phyloP scores from a whole-genome alignment of 306 rosid genomes.

The Pachyrhizus erosus region DNA sequence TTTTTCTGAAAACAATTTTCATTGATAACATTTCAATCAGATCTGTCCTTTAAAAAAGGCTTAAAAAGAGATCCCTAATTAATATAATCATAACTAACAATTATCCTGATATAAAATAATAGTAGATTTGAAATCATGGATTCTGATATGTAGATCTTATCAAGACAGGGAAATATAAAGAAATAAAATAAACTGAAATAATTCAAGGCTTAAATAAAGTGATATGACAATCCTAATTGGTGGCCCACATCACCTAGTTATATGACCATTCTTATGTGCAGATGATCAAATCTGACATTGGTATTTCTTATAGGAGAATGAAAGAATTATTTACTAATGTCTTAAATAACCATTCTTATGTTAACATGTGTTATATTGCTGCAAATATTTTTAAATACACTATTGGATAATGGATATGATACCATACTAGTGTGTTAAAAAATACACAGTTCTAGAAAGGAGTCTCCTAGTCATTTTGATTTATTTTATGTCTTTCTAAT shows the following conservation, averaged over 20 bases:
- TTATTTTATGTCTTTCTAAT: neutral
- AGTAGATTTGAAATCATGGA: neutral
- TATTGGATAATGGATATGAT: neutral
- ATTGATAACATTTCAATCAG: neutral
- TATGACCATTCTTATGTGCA: conserved; percentile 9
- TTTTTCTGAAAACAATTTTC: neutral
- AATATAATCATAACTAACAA: neutral
- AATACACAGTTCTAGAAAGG: neutral
- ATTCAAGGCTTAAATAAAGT: neutral
- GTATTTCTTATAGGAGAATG: neutral
- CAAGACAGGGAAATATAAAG: neutral
- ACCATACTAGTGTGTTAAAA: neutral
- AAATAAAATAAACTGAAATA: neutral
- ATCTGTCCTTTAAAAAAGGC: neutral
- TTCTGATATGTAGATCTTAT: neutral
- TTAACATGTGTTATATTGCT: neutral
- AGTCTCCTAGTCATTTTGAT: neutral
- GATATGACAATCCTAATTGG: neutral
- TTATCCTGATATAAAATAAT: neutral
- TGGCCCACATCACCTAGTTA: neutral
- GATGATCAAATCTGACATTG: neutral
- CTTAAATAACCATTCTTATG: neutral
- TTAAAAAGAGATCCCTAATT: neutral
- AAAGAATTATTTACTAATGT: neutral
- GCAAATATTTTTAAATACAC: neutral